Evolutionary conservation across 148 eudicot species (phyloP), one percentile per base, ranked within the genome.

Genomic region (Rhododendron mucronatum): DNA sequence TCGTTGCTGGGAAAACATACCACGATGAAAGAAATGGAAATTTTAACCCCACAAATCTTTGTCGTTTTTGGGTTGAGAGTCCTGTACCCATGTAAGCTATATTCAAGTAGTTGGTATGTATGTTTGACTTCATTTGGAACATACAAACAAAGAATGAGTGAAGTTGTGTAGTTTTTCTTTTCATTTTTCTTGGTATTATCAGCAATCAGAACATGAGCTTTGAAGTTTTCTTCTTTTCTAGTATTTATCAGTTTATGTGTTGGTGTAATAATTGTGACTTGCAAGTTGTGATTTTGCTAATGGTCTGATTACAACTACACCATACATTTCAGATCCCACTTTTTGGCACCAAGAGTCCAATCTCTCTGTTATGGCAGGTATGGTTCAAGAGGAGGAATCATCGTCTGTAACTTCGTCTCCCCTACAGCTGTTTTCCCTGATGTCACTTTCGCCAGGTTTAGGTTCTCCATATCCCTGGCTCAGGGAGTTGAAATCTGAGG

Each of bases 391-490:
- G 81, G 93, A 89, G 30, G 90, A 88, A 85, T 90, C 92, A 13
- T 92, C 96, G 3, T 91, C 94, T 18, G 76, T 89, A 33, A 85
- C 87, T n/a, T 89, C 95, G 71, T 93, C 95, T 41, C 91, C 98
- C 13, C 91, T 95, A 33, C 95, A 95, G 73, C 84, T 88, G 45
- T 91, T 91, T 85, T 91, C 94, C 73, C 67, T 90, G 26, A 91
- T 93, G 95, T 89, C 98, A 10, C 89, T 91, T 73, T 86, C 96
- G 53, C 94, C 98, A 3, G 86, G 93, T 35, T 33, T 93, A 75
- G 91, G 95, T 16, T 89, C 91, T 33, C 92, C 95, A 7, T 91
- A 89, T 69, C 91, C 95, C 4, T 92, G 94, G 94, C 93, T 90
- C 20, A 80, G 89, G 82, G 95, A 91, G 41, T 85, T 95, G 85